Percentiles rank a stretch among this genome's conserved stretches.
phyloP scores from a whole-genome alignment of 208 protist species.

The Entamoeba invadens region DNA sequence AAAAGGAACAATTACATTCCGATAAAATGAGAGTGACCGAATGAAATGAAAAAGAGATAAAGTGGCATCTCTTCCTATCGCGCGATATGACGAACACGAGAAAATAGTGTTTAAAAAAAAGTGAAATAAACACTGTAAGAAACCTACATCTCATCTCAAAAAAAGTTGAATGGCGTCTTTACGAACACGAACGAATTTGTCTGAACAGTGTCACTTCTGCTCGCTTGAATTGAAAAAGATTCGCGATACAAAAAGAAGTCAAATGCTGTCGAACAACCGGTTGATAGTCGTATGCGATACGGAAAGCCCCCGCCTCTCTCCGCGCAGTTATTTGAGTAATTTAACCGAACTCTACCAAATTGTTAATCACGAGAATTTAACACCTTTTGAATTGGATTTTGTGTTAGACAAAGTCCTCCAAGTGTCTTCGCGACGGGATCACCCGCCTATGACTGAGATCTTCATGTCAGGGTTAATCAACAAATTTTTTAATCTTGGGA shows the following conservation, averaged over 20 bases:
- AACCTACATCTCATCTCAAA: too few species aligned
- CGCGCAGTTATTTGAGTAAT: not conserved
- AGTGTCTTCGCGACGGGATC: not conserved
- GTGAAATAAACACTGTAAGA: too few species aligned
- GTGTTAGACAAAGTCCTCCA: not conserved
- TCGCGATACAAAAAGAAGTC: not conserved
- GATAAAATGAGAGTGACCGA: too few species aligned
- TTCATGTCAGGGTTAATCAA: not conserved
- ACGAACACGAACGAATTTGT: not conserved
- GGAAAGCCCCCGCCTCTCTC: not conserved
- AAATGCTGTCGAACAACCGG: not conserved
- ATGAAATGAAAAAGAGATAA: too few species aligned
- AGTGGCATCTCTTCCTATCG: too few species aligned
- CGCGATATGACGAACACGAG: too few species aligned
- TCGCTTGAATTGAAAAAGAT: not conserved
- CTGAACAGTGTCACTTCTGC: not conserved
- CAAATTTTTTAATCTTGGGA: not conserved
- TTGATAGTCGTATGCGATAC: not conserved
- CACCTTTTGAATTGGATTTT: not conserved
- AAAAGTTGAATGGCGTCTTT: not conserved
- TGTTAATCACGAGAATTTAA: not conserved
- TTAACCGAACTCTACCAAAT: not conserved
- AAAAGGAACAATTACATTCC: too few species aligned
- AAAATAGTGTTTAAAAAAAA: too few species aligned
- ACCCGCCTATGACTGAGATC: not conserved